phyloP scores from a whole-genome alignment of 2,329 filamentous ascomycete genomes.

The Pleomassaria siparia region DNA sequence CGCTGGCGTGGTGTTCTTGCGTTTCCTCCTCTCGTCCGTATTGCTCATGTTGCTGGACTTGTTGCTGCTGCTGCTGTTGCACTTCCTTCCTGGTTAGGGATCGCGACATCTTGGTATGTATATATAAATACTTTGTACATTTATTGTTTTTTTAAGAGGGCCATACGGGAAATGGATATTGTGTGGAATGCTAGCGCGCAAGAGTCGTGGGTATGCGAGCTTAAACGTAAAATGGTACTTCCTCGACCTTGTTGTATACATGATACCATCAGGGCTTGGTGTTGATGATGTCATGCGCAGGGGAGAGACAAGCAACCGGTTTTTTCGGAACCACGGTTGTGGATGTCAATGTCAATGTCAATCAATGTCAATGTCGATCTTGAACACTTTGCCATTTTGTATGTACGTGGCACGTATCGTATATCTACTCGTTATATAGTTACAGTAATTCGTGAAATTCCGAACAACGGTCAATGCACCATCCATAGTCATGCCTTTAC shows the following conservation, averaged over 20 bases:
- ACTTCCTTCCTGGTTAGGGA: conserved; percentile 27
- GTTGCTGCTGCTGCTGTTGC: conserved; percentile 23
- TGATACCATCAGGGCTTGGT: neutral
- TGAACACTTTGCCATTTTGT: conserved; percentile 11
- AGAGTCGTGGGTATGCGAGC: too few relatives aligned
- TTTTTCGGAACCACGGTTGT: neutral
- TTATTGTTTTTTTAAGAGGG: too few relatives aligned
- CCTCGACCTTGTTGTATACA: neutral
- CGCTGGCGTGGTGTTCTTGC: conserved; percentile 33
- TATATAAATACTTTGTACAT: too few relatives aligned
- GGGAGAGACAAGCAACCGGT: neutral
- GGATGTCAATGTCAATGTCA: neutral
- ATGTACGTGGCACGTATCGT: neutral
- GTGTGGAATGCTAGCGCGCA: neutral
- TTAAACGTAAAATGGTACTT: neutral
- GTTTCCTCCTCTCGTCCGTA: conserved; percentile 25
- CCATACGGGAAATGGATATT: neutral
- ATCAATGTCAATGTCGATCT: conserved; percentile 10
- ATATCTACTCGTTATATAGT: too few relatives aligned
- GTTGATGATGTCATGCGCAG: neutral
- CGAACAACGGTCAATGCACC: neutral
- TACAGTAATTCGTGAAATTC: neutral
- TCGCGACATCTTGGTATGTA: conserved; percentile 20
- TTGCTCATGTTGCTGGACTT: conserved; percentile 23
- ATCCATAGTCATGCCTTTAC: neutral